Evolutionary conservation across 352 stramenopile genomes (phyloP).

Genomic region (Phytopythium litorale): DNA sequence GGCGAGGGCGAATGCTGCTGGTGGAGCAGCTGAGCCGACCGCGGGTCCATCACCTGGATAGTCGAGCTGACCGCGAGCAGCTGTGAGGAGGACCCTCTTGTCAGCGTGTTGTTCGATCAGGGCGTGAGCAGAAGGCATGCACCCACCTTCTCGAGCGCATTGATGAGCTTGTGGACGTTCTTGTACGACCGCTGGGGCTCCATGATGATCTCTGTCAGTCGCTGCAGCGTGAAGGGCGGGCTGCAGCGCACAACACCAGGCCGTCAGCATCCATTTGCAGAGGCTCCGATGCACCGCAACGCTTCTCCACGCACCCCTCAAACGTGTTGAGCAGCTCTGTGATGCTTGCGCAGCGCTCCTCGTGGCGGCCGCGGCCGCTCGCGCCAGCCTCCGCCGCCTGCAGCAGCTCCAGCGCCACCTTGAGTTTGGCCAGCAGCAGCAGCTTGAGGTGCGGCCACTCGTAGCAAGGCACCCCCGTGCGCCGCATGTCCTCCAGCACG

Average conservation of each 20-base stretch:
- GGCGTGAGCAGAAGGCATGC: background rate
- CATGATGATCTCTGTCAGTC: slow-evolving; percentile 73
- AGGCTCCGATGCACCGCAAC: background rate
- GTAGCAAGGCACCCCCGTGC: slow-evolving; percentile 68
- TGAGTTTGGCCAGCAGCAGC: slow-evolving; percentile 54
- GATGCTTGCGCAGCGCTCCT: slow-evolving; percentile 52
- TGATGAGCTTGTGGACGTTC: slow-evolving; percentile 75
- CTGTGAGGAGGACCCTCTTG: slow-evolving; percentile 7
- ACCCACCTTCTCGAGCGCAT: slow-evolving; percentile 72
- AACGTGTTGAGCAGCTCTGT: slow-evolving; percentile 60
- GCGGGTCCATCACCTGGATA: slow-evolving; percentile 58
- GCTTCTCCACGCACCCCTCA: slow-evolving; percentile 25
- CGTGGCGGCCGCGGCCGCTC: slow-evolving; percentile 20
- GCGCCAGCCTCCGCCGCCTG: slow-evolving; percentile 30
- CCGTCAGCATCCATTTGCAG: background rate
- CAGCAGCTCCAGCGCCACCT: slow-evolving; percentile 52
- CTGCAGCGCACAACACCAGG: slow-evolving; percentile 9
- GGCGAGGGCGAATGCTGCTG: slow-evolving; percentile 25
- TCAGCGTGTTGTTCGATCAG: background rate
- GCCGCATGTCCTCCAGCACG: slow-evolving; percentile 65
- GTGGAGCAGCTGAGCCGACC: slow-evolving; percentile 21
- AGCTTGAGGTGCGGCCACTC: slow-evolving; percentile 67
- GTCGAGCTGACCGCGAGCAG: slow-evolving; percentile 67
- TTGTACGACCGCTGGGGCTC: slow-evolving; percentile 69
- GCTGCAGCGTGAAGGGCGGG: slow-evolving; percentile 79